Conservation (phyloP, 2,329 filamentous ascomycete genomes). For the Erysiphe pulchra region DNA sequence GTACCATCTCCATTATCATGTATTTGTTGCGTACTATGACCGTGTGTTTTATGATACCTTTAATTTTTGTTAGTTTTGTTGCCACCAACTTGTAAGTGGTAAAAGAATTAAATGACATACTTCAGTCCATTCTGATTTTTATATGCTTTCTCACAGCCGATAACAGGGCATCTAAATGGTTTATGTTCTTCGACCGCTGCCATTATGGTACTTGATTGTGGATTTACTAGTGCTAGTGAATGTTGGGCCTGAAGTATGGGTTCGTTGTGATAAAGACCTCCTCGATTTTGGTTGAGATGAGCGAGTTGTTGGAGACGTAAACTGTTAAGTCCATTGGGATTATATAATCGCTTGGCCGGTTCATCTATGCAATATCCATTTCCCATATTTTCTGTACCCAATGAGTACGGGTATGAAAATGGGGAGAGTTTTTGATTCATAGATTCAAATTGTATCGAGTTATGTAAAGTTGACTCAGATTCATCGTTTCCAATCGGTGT, state of each 20-base stretch:
- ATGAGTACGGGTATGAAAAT: constrained; percentile 14
- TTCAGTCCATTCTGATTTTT: constrained; percentile 98
- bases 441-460: constrained; percentile 30
- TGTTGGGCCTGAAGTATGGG: constrained; percentile 33
- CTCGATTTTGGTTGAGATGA: constrained; percentile 46
- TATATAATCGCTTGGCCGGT: constrained; percentile 80
- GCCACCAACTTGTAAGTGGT: background rate
- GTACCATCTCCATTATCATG: constrained; percentile 94
- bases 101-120: constrained; percentile 24
- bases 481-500: constrained; percentile 48
- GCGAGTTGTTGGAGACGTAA: constrained; percentile 43
- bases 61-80: constrained; percentile 5
- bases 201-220: constrained; percentile 19
- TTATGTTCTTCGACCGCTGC: constrained; percentile 59
- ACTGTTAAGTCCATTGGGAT: constrained; percentile 46
- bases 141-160: constrained; percentile 96
- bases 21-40: constrained; percentile 86
- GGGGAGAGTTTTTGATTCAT: constrained; percentile 28
- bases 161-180: constrained; percentile 91
- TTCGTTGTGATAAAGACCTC: constrained; percentile 38
- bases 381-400: constrained; percentile 20
- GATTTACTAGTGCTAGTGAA: constrained; percentile 17
- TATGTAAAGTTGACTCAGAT: constrained; percentile 37
- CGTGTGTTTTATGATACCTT: constrained; percentile 50
- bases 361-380: constrained; percentile 59